Conservation (phyloP, 2,329 filamentous ascomycete genomes). For the Rhynchosporium graminicola region DNA sequence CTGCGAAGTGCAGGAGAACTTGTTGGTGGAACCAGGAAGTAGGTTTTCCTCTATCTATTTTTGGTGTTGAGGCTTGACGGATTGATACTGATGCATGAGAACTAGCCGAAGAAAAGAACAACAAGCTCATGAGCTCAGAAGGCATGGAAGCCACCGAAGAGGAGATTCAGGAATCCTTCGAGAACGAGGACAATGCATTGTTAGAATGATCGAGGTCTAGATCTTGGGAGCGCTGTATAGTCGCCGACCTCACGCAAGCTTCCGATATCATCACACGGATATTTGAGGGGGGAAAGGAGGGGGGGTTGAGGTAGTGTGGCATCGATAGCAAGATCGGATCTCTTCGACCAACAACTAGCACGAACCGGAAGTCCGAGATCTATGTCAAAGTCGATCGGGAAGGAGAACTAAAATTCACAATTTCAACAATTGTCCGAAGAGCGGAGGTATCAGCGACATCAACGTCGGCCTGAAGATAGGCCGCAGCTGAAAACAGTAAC, state of each 20-base stretch:
- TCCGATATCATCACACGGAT: neutral
- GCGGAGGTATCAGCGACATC: neutral
- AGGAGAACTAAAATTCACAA: neutral
- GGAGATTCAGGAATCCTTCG: conserved; percentile 54
- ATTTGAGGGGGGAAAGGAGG: no score
- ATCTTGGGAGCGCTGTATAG: conserved; percentile 10
- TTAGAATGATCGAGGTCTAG: neutral
- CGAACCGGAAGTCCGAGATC: neutral
- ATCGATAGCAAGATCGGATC: conserved; percentile 3
- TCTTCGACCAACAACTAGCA: conserved; percentile 3
- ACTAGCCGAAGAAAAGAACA: conserved; percentile 66
- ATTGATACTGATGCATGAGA: conserved; percentile 21
- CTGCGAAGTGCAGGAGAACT: conserved; percentile 89
- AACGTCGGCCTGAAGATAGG: neutral
- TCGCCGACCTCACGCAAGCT: neutral
- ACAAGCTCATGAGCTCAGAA: conserved; percentile 67
- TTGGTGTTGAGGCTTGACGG: conserved; percentile 6
- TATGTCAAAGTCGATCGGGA: neutral
- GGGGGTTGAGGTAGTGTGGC: no score
- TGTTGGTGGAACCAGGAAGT: conserved; percentile 79
- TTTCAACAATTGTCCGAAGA: neutral
- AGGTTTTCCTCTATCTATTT: conserved; percentile 43
- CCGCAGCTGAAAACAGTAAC: neutral
- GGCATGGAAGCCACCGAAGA: conserved; percentile 65
- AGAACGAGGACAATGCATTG: conserved; percentile 29